phyloP scores from a whole-genome alignment of 2,329 filamentous ascomycete genomes.

The Didymella lethalis region DNA sequence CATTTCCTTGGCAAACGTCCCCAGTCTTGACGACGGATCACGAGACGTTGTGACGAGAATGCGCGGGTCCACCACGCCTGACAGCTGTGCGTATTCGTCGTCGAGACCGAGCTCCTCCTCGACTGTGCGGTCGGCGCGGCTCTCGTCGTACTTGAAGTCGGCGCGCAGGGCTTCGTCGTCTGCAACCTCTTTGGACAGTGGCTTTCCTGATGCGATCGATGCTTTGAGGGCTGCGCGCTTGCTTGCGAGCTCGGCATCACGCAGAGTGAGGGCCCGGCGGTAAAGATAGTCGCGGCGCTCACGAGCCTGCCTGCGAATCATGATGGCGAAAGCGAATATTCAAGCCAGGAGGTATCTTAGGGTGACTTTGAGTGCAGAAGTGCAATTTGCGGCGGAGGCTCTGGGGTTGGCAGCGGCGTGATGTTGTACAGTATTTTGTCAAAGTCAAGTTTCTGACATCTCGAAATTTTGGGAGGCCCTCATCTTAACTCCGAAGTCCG shows the following conservation, averaged over 20 bases:
- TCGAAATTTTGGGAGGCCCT: neutral
- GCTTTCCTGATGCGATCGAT: slow-evolving; percentile 87
- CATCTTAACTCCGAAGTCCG: slow-evolving; percentile 6
- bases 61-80: slow-evolving; percentile 88
- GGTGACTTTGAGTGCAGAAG: neutral
- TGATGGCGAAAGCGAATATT: slow-evolving; percentile 1
- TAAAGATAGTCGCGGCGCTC: slow-evolving; percentile 83
- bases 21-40: slow-evolving; percentile 82
- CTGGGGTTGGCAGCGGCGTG: neutral
- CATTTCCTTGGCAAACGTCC: slow-evolving; percentile 93
- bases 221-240: slow-evolving; percentile 87
- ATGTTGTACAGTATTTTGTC: neutral
- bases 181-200: slow-evolving; percentile 80
- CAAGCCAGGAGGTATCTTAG: neutral
- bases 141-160: slow-evolving; percentile 95
- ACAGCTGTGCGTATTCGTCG: slow-evolving; percentile 89
- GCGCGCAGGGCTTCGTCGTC: slow-evolving; percentile 84
- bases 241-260: slow-evolving; percentile 88
- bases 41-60: slow-evolving; percentile 91
- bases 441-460: neutral
- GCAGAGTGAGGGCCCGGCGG: slow-evolving; percentile 77
- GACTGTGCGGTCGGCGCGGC: slow-evolving; percentile 69
- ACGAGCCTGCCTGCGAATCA: slow-evolving; percentile 67
- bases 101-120: slow-evolving; percentile 79
- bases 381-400: neutral